Evolutionary conservation across 2,329 filamentous ascomycete genomes (phyloP).

Genomic region (Fusarium humuli): DNA sequence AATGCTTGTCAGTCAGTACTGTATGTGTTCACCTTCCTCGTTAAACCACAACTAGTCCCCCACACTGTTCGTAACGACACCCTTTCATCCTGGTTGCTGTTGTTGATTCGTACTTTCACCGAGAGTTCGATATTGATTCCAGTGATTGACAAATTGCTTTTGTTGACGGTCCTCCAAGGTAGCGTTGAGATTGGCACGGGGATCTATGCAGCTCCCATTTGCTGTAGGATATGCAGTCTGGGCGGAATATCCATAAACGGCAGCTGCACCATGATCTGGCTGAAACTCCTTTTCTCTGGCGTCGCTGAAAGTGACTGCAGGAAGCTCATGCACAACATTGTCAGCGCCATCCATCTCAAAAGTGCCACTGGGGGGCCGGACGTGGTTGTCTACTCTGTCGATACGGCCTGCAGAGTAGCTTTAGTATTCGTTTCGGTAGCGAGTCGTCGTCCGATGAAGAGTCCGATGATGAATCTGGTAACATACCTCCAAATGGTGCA

Average conservation of each 20-base stretch:
- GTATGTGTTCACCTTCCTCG: not conserved
- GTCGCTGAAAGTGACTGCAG: constrained; percentile 41
- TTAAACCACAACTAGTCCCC: not conserved
- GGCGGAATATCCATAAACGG: constrained; percentile 17
- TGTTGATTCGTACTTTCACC: constrained; percentile 15
- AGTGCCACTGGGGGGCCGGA: constrained; percentile 45
- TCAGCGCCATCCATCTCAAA: constrained; percentile 55
- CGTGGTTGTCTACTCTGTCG: constrained; percentile 48
- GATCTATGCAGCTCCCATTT: constrained; percentile 43
- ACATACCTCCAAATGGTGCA: constrained; percentile 59
- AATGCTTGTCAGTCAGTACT: constrained; percentile 33
- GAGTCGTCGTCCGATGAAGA: constrained; percentile 1
- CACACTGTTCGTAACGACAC: not conserved
- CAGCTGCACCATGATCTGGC: constrained; percentile 9
- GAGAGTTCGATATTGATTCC: constrained; percentile 51
- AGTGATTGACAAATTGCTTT: constrained; percentile 53
- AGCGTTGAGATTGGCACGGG: constrained; percentile 52
- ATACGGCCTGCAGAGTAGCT: constrained; percentile 48
- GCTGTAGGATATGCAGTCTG: constrained; percentile 16
- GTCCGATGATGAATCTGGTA: constrained; percentile 3
- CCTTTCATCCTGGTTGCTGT: not conserved
- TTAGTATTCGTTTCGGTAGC: constrained; percentile 27
- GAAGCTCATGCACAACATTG: constrained; percentile 50
- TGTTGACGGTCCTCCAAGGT: constrained; percentile 47
- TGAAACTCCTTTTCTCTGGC: constrained; percentile 18